A percentile compares a stretch with the other conserved stretches of the same genome.
Conservation (phyloP, 805 yeast species). For the Yueomyces sp. region DNA sequence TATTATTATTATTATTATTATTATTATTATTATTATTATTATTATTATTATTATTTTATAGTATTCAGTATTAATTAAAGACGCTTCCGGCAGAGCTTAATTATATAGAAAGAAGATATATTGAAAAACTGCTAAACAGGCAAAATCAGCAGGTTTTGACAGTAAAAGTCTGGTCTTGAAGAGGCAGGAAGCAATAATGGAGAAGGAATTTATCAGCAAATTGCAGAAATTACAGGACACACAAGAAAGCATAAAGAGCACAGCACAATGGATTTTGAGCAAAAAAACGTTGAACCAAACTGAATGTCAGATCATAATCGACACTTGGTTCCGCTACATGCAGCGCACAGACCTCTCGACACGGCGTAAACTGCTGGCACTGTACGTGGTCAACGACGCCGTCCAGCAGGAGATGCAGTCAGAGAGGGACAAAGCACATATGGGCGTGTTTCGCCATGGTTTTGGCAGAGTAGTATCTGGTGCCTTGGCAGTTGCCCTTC, state of each 20-base stretch:
- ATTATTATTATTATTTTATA: no score
- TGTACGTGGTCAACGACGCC: constrained; percentile 22
- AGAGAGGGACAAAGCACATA: not conserved
- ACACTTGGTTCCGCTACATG: constrained; percentile 17
- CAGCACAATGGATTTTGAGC: constrained; percentile 22
- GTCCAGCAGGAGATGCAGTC: constrained; percentile 17
- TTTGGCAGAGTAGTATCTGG: constrained; percentile 20
- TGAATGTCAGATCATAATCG: constrained; percentile 7
- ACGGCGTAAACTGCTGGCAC: constrained; percentile 18
- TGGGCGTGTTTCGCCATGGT: constrained; percentile 17
- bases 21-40: no score
- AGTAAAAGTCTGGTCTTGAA: no score
- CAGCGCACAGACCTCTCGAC: constrained; percentile 13
- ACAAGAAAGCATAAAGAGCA: constrained; percentile 22
- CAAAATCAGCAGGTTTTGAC: no score
- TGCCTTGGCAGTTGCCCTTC: constrained; percentile 23
- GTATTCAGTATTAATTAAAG: not conserved
- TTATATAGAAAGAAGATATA: no score
- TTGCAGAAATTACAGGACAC: constrained; percentile 20
- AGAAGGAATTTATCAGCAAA: constrained; percentile 7
- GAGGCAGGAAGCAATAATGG: no score
- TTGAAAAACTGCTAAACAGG: no score
- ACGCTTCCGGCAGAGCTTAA: no score
- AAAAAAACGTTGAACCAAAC: constrained; percentile 14
- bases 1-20: no score